Evolutionary conservation across 768 basidiomycete genomes (phyloP), one percentile per base, ranked within the genome.

Genomic region (Pluteus cervinus): DNA sequence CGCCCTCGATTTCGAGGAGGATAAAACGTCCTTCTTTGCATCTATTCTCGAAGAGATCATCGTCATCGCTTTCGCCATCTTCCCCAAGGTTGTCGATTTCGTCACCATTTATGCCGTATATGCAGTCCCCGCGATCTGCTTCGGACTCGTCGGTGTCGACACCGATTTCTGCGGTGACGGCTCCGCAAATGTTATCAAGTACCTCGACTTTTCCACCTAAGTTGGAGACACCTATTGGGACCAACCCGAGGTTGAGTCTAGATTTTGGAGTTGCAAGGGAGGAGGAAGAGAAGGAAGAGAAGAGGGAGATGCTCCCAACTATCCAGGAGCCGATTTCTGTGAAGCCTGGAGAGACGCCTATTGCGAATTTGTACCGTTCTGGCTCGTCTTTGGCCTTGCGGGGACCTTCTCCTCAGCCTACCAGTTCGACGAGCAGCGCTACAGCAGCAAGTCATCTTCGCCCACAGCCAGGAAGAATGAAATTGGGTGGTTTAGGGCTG

Each of bases 1-100:
- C 60, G 36, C 55, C 55, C 21, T 47, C 53, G 32, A 52, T 59
- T 17, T 55, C 54, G 37, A 65, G 62, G 40, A 53, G 66, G 49
- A 36, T 69, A 41, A 85, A 81, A 58, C 81, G 79, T 35, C 81
- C 86, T 0, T 86, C 84, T 3, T 57, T 86, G 40, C 76, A 76
- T 12, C 63, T 86, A 14, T 81, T 86, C 54, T 67, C 79, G 22
- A 83, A 81, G 61, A 73, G 69, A 33, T 77, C 81, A 5, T 57
- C 64, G 2, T 73, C 79, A 16, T 65, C 75, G 3, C 48, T 73
- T 30, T 55, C 43, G 28, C 23, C 31, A 33, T 24, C 29, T 30
- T 36, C 41, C 16, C 29, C 49, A 38, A 41, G 49, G 38, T 57
- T 48, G 7, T 42, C 50, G 17, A 46, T 52, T 15, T 45, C 50